These are phyloP conservation scores for Xylaria grammica DNA, from an alignment of 495 filamentous ascomycete genomes.

Conservation along the genomic window DNA sequence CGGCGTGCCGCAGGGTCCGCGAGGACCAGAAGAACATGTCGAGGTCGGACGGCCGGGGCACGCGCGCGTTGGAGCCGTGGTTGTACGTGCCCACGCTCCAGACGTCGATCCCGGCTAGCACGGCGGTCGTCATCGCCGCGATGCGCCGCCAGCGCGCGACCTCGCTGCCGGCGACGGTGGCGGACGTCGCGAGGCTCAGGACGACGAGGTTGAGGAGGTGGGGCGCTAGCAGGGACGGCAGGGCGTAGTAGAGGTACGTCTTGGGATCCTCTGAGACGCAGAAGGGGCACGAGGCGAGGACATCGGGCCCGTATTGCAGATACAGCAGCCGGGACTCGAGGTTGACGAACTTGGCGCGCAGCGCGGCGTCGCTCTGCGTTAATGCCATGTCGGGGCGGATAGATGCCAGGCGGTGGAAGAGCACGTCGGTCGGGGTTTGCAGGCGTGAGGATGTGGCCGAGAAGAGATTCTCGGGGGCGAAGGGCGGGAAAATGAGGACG, in stretches of 20 bases:
- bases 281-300: conserved; percentile 76
- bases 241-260: conserved; percentile 79
- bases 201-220: conserved; percentile 77
- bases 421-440: conserved; percentile 80
- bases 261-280: conserved; percentile 75
- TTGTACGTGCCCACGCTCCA: conserved; percentile 66
- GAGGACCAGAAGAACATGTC: conserved; percentile 73
- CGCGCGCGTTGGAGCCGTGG: conserved; percentile 61
- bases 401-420: conserved; percentile 77
- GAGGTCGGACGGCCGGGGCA: conserved; percentile 61
- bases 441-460: conserved; percentile 75
- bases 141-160: conserved; percentile 70
- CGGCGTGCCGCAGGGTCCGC: conserved; percentile 61
- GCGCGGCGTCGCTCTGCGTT: conserved; percentile 63
- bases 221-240: conserved; percentile 73
- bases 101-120: conserved; percentile 65
- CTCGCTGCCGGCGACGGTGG: conserved; percentile 56
- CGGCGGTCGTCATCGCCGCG: conserved; percentile 67
- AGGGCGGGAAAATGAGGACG: conserved; percentile 66
- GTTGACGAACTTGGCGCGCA: conserved; percentile 70
- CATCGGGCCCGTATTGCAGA: conserved; percentile 76
- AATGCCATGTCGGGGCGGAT: conserved; percentile 61
- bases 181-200: conserved; percentile 66
- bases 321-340: conserved; percentile 79
- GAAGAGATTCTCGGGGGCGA: conserved; percentile 85